Base-by-base conservation (phyloP, 73 alveolate species). In the Uronychia setigera region DNA sequence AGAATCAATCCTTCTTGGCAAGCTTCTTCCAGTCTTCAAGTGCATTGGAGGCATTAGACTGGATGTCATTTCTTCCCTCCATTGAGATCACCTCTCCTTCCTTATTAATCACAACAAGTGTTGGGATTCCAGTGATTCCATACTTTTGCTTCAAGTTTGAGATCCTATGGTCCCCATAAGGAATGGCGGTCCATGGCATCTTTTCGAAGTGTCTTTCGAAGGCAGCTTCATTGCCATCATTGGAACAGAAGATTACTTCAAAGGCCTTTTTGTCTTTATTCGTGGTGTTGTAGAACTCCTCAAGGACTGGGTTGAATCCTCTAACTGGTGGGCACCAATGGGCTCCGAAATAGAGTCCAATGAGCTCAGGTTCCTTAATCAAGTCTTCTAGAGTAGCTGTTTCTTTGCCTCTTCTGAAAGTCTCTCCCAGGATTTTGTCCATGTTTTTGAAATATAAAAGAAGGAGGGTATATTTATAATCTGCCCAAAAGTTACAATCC, bases 281-380 rank as follows among this genome's bases (percentile, higher is more conserved):
- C n/a, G 86, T 93, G 26, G 79, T 91, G 77, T 84, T 75, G 85
- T 93, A 93, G 88, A 91, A 91, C 57, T 93, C 94, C 26, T 46
- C 80, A 11, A 93, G 92, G n/a, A 81, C 88, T 25, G 93, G 91
- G 34, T 91, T 90, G 89, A 93, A 93, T 26, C 79, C 84, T 60
- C 95, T 82, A 5, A 46, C 67, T n/a, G 99, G 99, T 5, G 99
- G 98, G 79, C 99, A 97, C 99, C 99, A 97, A 81, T 97, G 99
- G 28, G 99, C 99, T 0, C 98, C 91, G 90, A 96, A 98, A 87
- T 98, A 97, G 32, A 98, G 75, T 29, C 93, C 96, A 30, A 90
- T 35, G 80, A 93, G 87, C 35, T 91, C 97, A 0, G 84, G 59
- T 67, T 86, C 87, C 31, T 59, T 35, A 13, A 86, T 59, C 25